Evolutionary conservation across 495 filamentous ascomycete species (phyloP).

Genomic region (Margaritispora aquatica): DNA sequence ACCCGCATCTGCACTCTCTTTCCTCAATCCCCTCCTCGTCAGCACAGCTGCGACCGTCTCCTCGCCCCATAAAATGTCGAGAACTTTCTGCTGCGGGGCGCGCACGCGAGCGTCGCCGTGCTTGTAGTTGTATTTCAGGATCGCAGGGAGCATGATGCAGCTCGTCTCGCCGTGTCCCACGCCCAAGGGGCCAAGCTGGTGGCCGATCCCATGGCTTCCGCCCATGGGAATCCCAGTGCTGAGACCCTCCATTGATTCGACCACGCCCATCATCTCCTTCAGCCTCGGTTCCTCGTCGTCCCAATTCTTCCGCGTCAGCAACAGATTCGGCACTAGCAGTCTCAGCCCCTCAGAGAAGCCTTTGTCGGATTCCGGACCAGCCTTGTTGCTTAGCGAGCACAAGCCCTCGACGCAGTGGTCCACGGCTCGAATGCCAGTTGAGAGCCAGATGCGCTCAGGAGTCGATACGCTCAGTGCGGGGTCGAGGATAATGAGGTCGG

Average conservation of each 20-base stretch:
- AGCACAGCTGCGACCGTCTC: slow-evolving; percentile 37
- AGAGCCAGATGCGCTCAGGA: slow-evolving; percentile 53
- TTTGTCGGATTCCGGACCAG: slow-evolving; percentile 14
- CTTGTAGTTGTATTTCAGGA: slow-evolving; percentile 48
- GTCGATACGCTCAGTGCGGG: slow-evolving; percentile 47
- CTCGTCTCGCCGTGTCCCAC: slow-evolving; percentile 62
- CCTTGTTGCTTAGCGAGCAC: slow-evolving; percentile 30
- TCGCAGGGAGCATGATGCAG: slow-evolving; percentile 56
- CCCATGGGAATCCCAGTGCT: slow-evolving; percentile 30
- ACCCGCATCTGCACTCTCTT: slow-evolving; percentile 27
- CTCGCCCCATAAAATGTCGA: slow-evolving; percentile 41
- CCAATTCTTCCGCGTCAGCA: slow-evolving; percentile 40
- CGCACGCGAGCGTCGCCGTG: slow-evolving; percentile 33
- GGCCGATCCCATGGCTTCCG: slow-evolving; percentile 60
- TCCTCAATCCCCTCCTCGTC: slow-evolving; percentile 28
- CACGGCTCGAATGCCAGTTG: slow-evolving; percentile 54
- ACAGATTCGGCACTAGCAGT: slow-evolving; percentile 42
- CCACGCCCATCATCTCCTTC: slow-evolving; percentile 28
- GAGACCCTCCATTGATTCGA: slow-evolving; percentile 24
- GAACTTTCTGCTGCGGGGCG: slow-evolving; percentile 38
- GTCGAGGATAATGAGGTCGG: slow-evolving; percentile 53
- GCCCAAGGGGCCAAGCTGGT: slow-evolving; percentile 59
- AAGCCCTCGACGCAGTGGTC: slow-evolving; percentile 61
- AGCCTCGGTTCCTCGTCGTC: slow-evolving; percentile 42
- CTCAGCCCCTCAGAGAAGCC: slow-evolving; percentile 38